Evolutionary conservation across 768 basidiomycete species (phyloP), one percentile per base, ranked within the genome.

Genomic region (Russula earlei): DNA sequence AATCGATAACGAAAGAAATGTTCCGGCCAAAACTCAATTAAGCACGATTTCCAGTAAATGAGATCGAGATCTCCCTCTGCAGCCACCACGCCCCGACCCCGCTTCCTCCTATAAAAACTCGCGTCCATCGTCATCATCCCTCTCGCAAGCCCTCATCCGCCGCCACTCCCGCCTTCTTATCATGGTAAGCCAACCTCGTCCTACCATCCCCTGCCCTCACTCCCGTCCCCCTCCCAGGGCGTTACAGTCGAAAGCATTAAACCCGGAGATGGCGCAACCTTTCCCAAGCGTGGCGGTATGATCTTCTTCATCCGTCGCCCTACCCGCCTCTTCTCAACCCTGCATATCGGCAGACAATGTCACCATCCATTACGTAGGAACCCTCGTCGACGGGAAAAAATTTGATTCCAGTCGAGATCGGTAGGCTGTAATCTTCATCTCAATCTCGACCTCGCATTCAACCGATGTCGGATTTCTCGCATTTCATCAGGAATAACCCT

Each of bases 371-470:
- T 93, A 92, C 64, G 77, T 83, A 42, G 91, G 88, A 22, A 88
- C 77, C 20, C 77, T 91, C 15, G 15, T 60, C 3, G 72, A 86
- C 64, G 87, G 86, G 42, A 72, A 57, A 25, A 72, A 71, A 63
- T 90, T 90, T 70, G 89, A 92, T 72, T 88, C 87, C 17, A 87
- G 83, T 63, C 70, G 79, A 65, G 83, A 85, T 65, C 84, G 85
- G 87, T 88, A 57, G 64, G 79, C n/a, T n/a, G n/a, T n/a, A n/a
- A n/a, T n/a, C n/a, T 62, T 15, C 49, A 54, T 52, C 34, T 11
- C 37, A 47, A 11, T 24, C 64, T 58, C 52, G 33, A 33, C 44
- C 31, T 33, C 17, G 34, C 31, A 47, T 29, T 41, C 24, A 34
- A 33, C 34, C 4, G 12, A 4, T 43, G 10, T 33, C 20, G 27